phyloP scores from a whole-genome alignment of 495 filamentous ascomycete genomes.

The Trypethelium eluteriae region DNA sequence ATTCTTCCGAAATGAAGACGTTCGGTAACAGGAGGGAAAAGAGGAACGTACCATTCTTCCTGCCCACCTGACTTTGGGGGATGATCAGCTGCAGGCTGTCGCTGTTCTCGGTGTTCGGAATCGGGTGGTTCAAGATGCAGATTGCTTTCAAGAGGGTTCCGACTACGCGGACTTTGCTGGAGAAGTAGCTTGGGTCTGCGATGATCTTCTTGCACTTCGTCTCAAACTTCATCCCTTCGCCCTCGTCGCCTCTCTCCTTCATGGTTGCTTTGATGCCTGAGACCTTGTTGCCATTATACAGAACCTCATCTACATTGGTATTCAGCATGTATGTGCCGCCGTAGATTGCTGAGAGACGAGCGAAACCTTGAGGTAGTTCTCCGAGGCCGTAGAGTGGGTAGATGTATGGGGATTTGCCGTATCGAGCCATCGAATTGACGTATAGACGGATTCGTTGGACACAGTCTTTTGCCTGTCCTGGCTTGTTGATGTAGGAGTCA shows the following conservation, averaged over 20 bases:
- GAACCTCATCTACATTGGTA: conserved; percentile 80
- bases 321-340: conserved; percentile 99
- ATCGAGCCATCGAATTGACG: conserved; percentile 94
- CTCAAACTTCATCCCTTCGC: conserved; percentile 81
- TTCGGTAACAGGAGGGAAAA: neutral
- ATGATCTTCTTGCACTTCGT: conserved; percentile 95
- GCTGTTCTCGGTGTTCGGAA: conserved; percentile 73
- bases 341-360: conserved; percentile 93
- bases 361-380: conserved; percentile 96
- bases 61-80: conserved; percentile 89
- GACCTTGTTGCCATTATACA: conserved; percentile 74
- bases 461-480: conserved; percentile 71
- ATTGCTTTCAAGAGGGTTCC: conserved; percentile 93
- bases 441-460: conserved; percentile 92
- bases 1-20: neutral
- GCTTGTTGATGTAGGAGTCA: conserved; percentile 71
- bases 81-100: conserved; percentile 97
- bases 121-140: conserved; percentile 94
- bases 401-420: conserved; percentile 98
- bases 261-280: conserved; percentile 95
- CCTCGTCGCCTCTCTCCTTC: conserved; percentile 67
- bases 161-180: conserved; percentile 73
- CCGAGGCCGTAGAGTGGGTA: conserved; percentile 97
- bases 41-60: conserved; percentile 68
- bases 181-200: conserved; percentile 95